Evolutionary conservation across 441 rosid genomes (phyloP).

Genomic region (Erysimum pusillum): DNA sequence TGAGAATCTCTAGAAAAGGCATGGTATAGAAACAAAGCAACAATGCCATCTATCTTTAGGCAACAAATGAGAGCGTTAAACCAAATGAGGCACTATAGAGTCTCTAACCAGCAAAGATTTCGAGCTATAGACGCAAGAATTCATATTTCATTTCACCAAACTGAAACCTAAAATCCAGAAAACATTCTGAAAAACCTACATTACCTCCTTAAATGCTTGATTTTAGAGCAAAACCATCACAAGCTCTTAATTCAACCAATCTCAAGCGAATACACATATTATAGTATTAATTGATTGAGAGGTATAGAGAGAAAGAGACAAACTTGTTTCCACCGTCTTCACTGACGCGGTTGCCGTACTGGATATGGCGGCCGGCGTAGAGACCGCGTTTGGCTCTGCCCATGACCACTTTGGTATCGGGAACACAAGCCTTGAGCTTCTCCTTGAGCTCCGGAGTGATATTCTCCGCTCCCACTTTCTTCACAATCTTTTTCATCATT

Average conservation of each 20-base stretch:
- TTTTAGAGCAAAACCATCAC: conserved; percentile 1
- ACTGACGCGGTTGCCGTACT: conserved; percentile 84
- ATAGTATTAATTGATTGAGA: neutral
- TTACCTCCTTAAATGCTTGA: neutral
- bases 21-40: conserved; percentile 14
- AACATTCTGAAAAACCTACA: neutral
- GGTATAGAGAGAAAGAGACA: conserved; percentile 9
- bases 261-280: neutral
- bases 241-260: conserved; percentile 8
- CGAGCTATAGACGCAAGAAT: neutral
- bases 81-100: neutral
- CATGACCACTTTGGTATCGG: conserved; percentile 81
- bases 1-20: neutral
- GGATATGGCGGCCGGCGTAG: conserved; percentile 92
- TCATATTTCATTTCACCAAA: conserved; percentile 5
- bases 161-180: neutral
- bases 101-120: conserved; percentile 1
- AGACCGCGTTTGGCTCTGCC: conserved; percentile 87
- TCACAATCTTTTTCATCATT: conserved; percentile 86
- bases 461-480: conserved; percentile 70
- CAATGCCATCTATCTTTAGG: neutral
- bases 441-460: conserved; percentile 68
- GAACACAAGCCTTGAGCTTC: conserved; percentile 72
- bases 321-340: conserved; percentile 98
- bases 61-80: neutral